Percentiles rank a stretch among this genome's conserved stretches.
Conservation (phyloP, 495 filamentous ascomycete species). For the Jackrogersella multiformis region DNA sequence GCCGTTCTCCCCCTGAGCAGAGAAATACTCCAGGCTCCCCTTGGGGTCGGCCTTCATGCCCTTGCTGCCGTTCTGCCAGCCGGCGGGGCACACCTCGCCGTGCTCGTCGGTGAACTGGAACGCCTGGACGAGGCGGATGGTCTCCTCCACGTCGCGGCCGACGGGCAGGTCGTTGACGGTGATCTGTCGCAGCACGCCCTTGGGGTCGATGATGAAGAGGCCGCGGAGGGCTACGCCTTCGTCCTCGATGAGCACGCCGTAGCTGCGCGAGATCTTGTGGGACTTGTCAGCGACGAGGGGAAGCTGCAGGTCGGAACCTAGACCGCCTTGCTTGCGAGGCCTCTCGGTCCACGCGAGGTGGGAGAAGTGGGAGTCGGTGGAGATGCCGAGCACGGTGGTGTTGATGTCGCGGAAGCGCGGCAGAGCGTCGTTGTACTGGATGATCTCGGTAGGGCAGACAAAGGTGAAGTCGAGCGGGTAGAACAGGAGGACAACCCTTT, state of each 20-base stretch:
- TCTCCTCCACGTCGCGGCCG: slow-evolving; percentile 66
- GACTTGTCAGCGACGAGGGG: slow-evolving; percentile 66
- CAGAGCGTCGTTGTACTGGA: slow-evolving; percentile 54
- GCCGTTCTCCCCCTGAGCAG: slow-evolving; percentile 35
- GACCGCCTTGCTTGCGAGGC: slow-evolving; percentile 61
- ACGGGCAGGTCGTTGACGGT: slow-evolving; percentile 69
- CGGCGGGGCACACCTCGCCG: slow-evolving; percentile 66
- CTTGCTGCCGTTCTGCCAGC: slow-evolving; percentile 63
- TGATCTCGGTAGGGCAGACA: slow-evolving; percentile 63
- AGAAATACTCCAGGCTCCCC: slow-evolving; percentile 58
- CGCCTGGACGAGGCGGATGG: slow-evolving; percentile 65
- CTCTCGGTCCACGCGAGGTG: slow-evolving; percentile 64
- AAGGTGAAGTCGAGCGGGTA: slow-evolving; percentile 53
- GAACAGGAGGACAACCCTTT: slow-evolving; percentile 47
- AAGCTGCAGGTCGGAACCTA: slow-evolving; percentile 61
- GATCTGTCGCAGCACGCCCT: slow-evolving; percentile 64
- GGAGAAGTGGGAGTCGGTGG: slow-evolving; percentile 59
- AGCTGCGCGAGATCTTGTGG: slow-evolving; percentile 62
- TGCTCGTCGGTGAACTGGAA: slow-evolving; percentile 70
- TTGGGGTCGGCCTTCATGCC: slow-evolving; percentile 64
- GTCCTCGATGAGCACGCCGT: slow-evolving; percentile 67
- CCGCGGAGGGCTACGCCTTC: slow-evolving; percentile 65
- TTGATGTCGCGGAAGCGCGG: slow-evolving; percentile 46
- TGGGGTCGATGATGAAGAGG: slow-evolving; percentile 69
- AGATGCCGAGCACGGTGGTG: slow-evolving; percentile 44